These are phyloP conservation scores for Xylaria acuta DNA, from an alignment of 495 filamentous ascomycete species.

Conservation along the genomic window DNA sequence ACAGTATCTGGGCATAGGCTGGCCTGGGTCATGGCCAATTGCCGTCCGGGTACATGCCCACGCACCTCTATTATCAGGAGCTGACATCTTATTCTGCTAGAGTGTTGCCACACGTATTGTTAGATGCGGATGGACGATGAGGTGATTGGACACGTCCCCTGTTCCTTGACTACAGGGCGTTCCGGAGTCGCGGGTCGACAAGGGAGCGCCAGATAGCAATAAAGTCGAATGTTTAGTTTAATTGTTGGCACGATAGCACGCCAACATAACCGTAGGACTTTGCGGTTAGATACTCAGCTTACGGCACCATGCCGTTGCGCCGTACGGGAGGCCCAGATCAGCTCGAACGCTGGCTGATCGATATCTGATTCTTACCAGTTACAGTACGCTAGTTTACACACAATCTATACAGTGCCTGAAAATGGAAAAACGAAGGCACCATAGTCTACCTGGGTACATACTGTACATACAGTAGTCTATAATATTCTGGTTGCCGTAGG, in stretches of 20 bases:
- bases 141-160: conserved; percentile 7
- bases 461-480: too few relatives aligned
- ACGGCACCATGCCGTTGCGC: background rate
- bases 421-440: background rate
- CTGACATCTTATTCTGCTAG: conserved; percentile 12
- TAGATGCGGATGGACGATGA: conserved; percentile 8
- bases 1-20: too few relatives aligned
- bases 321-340: background rate
- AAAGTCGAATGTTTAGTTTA: background rate
- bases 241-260: background rate
- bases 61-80: background rate
- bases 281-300: background rate
- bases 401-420: background rate
- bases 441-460: background rate
- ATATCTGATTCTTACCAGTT: background rate
- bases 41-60: background rate
- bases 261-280: background rate
- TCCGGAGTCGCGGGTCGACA: conserved; percentile 22
- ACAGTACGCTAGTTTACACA: background rate
- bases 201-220: background rate
- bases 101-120: conserved; percentile 4
- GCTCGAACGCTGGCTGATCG: background rate
- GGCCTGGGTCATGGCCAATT: background rate
- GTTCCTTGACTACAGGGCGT: conserved; percentile 16
- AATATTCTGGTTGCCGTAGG: background rate